Conservation (phyloP, 2,329 filamentous ascomycete genomes). For the Ophiostoma perfectum region DNA sequence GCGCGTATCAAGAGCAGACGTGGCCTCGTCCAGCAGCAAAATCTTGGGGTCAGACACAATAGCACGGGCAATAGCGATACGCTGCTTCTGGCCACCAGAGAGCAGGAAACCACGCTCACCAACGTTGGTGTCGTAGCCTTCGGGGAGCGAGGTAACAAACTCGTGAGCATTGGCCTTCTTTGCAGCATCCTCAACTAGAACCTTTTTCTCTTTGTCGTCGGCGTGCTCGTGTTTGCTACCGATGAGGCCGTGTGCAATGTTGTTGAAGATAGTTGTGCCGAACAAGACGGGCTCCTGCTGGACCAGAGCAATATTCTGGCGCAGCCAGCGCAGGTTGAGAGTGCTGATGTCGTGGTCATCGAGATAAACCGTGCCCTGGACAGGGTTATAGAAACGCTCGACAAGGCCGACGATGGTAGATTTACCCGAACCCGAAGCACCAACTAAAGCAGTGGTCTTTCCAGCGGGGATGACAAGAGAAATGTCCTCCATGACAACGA, state of each 20-base stretch:
- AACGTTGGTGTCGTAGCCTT: conserved; percentile 91
- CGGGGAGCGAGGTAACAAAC: conserved; percentile 74
- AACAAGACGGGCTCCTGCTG: conserved; percentile 92
- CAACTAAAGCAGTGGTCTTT: conserved; percentile 88
- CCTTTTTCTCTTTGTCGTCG: conserved; percentile 59
- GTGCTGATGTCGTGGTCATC: conserved; percentile 77
- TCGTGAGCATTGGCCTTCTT: conserved; percentile 92
- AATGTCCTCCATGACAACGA: conserved; percentile 80
- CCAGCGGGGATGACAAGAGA: conserved; percentile 75
- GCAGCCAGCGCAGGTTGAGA: conserved; percentile 83
- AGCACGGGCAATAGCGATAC: conserved; percentile 88
- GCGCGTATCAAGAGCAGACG: conserved; percentile 87
- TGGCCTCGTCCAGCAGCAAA: conserved; percentile 89
- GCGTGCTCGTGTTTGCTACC: conserved; percentile 71
- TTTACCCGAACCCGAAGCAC: conserved; percentile 90
- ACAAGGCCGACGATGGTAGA: conserved; percentile 90
- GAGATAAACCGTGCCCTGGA: conserved; percentile 69
- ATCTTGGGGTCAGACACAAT: conserved; percentile 89
- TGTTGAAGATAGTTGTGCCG: conserved; percentile 79
- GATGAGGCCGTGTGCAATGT: conserved; percentile 85
- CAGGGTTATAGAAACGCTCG: conserved; percentile 89
- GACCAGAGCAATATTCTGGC: conserved; percentile 86
- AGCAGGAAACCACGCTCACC: conserved; percentile 89
- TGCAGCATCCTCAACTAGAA: conserved; percentile 73
- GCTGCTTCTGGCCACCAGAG: conserved; percentile 93